Percentiles rank a stretch among this genome's conserved stretches.
Evolutionary conservation across 371 early-diverging fungal genomes (phyloP).

Genomic region (Syncephalastrum monosporum): DNA sequence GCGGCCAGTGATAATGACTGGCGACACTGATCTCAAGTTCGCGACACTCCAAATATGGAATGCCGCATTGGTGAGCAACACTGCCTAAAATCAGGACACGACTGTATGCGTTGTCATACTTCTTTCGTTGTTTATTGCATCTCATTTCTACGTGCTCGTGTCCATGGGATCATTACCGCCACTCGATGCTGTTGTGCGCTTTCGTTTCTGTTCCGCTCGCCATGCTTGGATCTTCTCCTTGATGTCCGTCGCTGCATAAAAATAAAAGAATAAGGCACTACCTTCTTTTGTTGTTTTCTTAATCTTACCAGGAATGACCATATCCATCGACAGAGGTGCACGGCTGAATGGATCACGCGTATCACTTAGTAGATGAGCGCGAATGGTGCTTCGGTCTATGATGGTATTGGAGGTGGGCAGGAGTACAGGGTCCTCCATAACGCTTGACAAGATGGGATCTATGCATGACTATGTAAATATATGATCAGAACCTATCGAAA

Average conservation of each 20-base stretch:
- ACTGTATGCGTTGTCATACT: too few relatives aligned
- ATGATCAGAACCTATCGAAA: background rate
- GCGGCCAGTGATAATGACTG: too few relatives aligned
- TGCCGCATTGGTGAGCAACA: too few relatives aligned
- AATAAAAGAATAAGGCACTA: background rate
- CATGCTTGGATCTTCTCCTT: conserved; percentile 49
- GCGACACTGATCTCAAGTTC: too few relatives aligned
- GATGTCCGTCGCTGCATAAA: conserved; percentile 34
- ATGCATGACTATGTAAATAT: conserved; percentile 11
- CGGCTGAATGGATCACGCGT: conserved; percentile 97
- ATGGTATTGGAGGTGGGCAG: conserved; percentile 85
- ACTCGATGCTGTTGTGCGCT: conserved; percentile 12
- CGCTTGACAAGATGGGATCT: conserved; percentile 91
- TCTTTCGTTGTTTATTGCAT: too few relatives aligned
- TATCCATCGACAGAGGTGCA: conserved; percentile 76
- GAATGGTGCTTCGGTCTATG: conserved; percentile 94
- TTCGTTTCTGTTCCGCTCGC: conserved; percentile 39
- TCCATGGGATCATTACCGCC: conserved; percentile 17
- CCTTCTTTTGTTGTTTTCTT: background rate
- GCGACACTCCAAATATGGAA: too few relatives aligned
- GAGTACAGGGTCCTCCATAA: conserved; percentile 98
- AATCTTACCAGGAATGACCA: conserved; percentile 72
- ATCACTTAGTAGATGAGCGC: conserved; percentile 91
- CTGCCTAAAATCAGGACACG: too few relatives aligned
- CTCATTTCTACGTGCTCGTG: conserved; percentile 8